Percentiles rank a stretch among this genome's conserved stretches.
phyloP scores from a whole-genome alignment of 2,329 filamentous ascomycete species.

The Neopestalotiopsis rosae region DNA sequence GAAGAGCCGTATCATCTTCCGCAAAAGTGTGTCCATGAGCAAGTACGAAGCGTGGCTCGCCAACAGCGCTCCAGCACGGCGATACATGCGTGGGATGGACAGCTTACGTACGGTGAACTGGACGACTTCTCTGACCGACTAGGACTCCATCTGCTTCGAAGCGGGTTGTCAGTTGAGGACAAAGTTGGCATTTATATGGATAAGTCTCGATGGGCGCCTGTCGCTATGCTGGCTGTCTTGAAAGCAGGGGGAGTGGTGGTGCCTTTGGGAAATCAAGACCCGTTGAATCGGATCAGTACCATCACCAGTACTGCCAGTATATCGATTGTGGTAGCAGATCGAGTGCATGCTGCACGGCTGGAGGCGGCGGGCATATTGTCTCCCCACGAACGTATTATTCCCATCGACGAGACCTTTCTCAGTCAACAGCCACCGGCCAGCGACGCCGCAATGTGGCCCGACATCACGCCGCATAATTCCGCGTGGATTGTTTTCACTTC shows the following conservation, averaged over 20 bases:
- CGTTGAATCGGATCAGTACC: background rate
- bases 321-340: background rate
- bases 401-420: background rate
- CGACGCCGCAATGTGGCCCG: background rate
- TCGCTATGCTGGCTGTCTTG: slow-evolving; percentile 41
- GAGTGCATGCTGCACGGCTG: background rate
- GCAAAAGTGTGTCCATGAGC: slow-evolving; percentile 6
- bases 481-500: slow-evolving; percentile 64
- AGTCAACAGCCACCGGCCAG: background rate
- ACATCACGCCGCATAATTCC: background rate
- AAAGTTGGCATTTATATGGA: slow-evolving; percentile 40
- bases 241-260: slow-evolving; percentile 42
- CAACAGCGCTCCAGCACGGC: slow-evolving; percentile 1
- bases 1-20: background rate
- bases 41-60: background rate
- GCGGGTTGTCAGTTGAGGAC: slow-evolving; percentile 25
- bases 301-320: background rate
- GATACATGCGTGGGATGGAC: slow-evolving; percentile 10
- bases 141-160: too few relatives aligned
- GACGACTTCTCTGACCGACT: background rate
- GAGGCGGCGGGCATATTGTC: background rate
- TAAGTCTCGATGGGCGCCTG: slow-evolving; percentile 41
- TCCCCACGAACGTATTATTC: background rate
- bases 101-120: slow-evolving; percentile 20
- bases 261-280: slow-evolving; percentile 33